Conservation (phyloP, 2,329 filamentous ascomycete species). For the Curvularia lunata region DNA sequence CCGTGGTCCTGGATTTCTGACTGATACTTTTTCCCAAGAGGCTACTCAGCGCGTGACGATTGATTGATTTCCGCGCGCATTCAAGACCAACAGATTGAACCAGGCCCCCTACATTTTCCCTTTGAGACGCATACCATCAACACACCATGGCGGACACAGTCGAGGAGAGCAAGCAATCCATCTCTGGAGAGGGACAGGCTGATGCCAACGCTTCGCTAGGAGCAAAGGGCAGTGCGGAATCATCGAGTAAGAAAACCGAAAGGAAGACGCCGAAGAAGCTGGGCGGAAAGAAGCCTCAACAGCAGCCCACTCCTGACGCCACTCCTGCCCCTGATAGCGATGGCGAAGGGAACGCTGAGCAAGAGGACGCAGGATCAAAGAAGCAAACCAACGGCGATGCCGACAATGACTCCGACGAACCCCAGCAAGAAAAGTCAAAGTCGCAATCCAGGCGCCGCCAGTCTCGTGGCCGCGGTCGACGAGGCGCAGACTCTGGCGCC, state of each 20-base stretch:
- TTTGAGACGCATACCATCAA: slow-evolving; percentile 18
- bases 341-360: slow-evolving; percentile 52
- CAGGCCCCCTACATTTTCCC: slow-evolving; percentile 12
- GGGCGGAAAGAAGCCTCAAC: slow-evolving; percentile 54
- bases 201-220: slow-evolving; percentile 46
- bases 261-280: slow-evolving; percentile 60
- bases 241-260: slow-evolving; percentile 54
- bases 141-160: slow-evolving; percentile 48
- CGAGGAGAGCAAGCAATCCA: slow-evolving; percentile 47
- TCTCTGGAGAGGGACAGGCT: slow-evolving; percentile 48
- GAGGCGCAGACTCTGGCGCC: slow-evolving; percentile 56
- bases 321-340: slow-evolving; percentile 56
- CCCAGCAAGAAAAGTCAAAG: slow-evolving; percentile 54
- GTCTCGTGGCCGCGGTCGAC: slow-evolving; percentile 58
- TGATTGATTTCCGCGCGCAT: neutral
- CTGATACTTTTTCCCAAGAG: slow-evolving; percentile 16
- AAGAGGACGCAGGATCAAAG: slow-evolving; percentile 45
- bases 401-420: slow-evolving; percentile 53
- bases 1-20: slow-evolving; percentile 29
- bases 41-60: neutral
- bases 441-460: slow-evolving; percentile 57
- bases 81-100: slow-evolving; percentile 11
- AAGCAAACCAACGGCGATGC: slow-evolving; percentile 45
- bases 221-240: slow-evolving; percentile 47
- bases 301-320: slow-evolving; percentile 55